Conservation (phyloP, 2,329 filamentous ascomycete genomes). For the Fusarium sp. region DNA sequence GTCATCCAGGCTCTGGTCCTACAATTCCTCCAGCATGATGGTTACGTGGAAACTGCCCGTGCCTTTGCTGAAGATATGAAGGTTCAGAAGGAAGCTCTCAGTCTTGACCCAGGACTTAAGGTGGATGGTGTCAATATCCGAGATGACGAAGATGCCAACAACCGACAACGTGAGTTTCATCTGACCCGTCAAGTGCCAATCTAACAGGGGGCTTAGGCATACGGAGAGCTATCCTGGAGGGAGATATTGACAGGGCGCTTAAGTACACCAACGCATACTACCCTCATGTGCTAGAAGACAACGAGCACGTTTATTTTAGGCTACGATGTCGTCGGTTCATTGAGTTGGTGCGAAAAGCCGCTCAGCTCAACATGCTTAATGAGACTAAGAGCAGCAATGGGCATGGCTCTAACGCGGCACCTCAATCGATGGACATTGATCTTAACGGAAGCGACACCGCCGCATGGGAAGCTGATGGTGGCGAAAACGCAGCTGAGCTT, state of each 20-base stretch:
- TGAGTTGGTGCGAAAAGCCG: constrained; percentile 86
- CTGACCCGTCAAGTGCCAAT: not conserved
- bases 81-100: constrained; percentile 77
- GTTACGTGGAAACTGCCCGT: constrained; percentile 91
- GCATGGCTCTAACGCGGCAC: constrained; percentile 54
- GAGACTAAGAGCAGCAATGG: constrained; percentile 59
- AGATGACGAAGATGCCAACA: constrained; percentile 87
- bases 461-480: constrained; percentile 63
- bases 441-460: constrained; percentile 58
- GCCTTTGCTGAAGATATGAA: constrained; percentile 88
- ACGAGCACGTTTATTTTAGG: constrained; percentile 88
- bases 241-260: constrained; percentile 92
- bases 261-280: constrained; percentile 84
- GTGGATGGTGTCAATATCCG: constrained; percentile 73
- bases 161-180: constrained; percentile 78
- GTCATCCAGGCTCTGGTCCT: constrained; percentile 84
- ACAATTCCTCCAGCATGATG: constrained; percentile 94
- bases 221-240: constrained; percentile 86
- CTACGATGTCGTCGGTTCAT: constrained; percentile 92
- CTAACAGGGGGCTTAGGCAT: constrained; percentile 71
- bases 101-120: constrained; percentile 64
- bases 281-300: constrained; percentile 80
- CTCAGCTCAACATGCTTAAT: constrained; percentile 69
- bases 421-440: constrained; percentile 68
- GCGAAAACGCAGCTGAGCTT: constrained; percentile 49